phyloP scores from a whole-genome alignment of 2,329 filamentous ascomycete genomes.

The Fusarium azukiicola region DNA sequence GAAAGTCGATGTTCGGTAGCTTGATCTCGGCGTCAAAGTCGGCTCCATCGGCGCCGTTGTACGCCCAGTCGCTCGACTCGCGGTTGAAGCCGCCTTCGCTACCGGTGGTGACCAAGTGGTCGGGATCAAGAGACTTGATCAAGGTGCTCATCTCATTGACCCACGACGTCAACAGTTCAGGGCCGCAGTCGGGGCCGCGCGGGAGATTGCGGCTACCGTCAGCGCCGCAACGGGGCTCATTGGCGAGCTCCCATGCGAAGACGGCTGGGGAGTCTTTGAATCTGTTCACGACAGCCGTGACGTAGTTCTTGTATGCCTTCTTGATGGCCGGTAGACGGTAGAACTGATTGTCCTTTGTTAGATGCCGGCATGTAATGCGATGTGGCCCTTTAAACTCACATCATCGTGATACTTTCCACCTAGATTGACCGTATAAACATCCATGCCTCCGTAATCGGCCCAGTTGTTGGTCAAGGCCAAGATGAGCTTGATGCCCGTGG shows the following conservation, averaged over 20 bases:
- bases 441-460: constrained; percentile 79
- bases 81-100: constrained; percentile 79
- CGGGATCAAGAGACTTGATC: constrained; percentile 73
- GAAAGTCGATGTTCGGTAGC: constrained; percentile 74
- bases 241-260: constrained; percentile 85
- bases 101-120: constrained; percentile 77
- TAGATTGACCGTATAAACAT: constrained; percentile 76
- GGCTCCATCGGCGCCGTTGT: constrained; percentile 72
- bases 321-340: constrained; percentile 73
- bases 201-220: constrained; percentile 70
- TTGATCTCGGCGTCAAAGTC: constrained; percentile 73
- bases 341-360: constrained; percentile 59
- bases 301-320: constrained; percentile 77
- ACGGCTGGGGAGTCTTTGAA: constrained; percentile 80
- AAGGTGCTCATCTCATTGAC: constrained; percentile 75
- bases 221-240: constrained; percentile 77
- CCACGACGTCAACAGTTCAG: constrained; percentile 70
- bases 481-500: constrained; percentile 72
- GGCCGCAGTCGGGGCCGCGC: constrained; percentile 62
- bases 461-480: constrained; percentile 78
- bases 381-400: rapidly evolving
- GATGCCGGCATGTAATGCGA: rapidly evolving
- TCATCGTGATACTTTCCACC: constrained; percentile 69
- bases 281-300: constrained; percentile 77
- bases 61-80: constrained; percentile 66